A percentile compares a stretch with the other conserved stretches of the same genome.
phyloP scores from a whole-genome alignment of 495 filamentous ascomycete species.

The Neurospora sp. region DNA sequence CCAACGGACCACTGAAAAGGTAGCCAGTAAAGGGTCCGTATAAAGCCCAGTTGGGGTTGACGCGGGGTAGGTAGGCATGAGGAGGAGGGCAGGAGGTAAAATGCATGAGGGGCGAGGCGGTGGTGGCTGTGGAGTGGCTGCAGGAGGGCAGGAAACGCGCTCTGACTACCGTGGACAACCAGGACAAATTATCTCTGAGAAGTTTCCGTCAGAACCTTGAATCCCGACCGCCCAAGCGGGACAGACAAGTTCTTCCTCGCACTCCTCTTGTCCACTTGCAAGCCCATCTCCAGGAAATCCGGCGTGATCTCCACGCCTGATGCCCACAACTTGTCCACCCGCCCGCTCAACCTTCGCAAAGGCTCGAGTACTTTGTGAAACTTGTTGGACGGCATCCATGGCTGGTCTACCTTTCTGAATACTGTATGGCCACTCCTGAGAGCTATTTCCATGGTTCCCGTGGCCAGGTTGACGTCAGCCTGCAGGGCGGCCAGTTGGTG shows the following conservation, averaged over 20 bases:
- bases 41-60: background rate
- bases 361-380: background rate
- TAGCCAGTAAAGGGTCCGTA: background rate
- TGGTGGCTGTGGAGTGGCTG: background rate
- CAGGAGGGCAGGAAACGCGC: background rate
- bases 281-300: slow-evolving; percentile 24
- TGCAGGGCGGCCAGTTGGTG: background rate
- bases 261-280: slow-evolving; percentile 58
- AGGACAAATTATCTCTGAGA: background rate
- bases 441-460: background rate
- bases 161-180: background rate
- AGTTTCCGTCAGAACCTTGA: background rate
- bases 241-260: slow-evolving; percentile 56
- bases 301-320: background rate
- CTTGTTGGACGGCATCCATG: background rate
- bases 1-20: background rate
- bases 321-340: background rate
- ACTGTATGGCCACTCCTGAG: background rate
- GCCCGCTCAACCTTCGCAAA: background rate
- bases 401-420: background rate
- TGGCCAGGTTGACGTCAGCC: background rate
- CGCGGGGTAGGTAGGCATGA: too few species aligned
- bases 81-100: too few species aligned
- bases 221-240: background rate
- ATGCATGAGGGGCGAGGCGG: too few species aligned